phyloP scores from a whole-genome alignment of 176 grass and related monocot genomes.

The Themeda triandra region DNA sequence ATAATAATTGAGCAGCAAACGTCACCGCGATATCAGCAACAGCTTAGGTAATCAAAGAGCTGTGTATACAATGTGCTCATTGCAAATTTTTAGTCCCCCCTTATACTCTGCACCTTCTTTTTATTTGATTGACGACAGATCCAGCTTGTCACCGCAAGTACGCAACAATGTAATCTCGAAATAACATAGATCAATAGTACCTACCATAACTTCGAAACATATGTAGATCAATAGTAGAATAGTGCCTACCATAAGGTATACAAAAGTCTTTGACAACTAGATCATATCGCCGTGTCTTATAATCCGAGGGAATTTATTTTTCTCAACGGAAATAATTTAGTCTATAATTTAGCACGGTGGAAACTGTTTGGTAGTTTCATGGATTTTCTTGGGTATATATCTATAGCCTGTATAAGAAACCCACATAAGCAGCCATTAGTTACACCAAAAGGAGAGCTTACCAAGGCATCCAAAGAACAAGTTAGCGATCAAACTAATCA shows the following conservation, averaged over 20 bases:
- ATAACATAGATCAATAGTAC: neutral
- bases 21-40: constrained; percentile 27
- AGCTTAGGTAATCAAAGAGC: constrained; percentile 10
- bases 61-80: neutral
- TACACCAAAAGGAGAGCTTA: constrained; percentile 9
- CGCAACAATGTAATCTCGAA: neutral
- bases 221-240: neutral
- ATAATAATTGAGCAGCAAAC: constrained; percentile 21
- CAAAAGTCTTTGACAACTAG: neutral
- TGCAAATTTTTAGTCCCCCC: neutral
- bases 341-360: neutral
- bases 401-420: neutral
- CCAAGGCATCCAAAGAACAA: constrained; percentile 24
- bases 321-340: neutral
- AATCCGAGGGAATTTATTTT: neutral
- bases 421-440: constrained; percentile 14
- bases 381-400: constrained; percentile 2
- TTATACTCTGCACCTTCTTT: neutral
- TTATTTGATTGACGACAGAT: neutral
- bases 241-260: neutral
- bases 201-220: neutral
- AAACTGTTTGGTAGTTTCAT: constrained; percentile 4
- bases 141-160: neutral
- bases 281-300: neutral
- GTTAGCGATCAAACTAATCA: constrained; percentile 32